These are phyloP conservation scores for Trichoderma parareesei DNA, from an alignment of 495 filamentous ascomycete species.

Conservation along the genomic window DNA sequence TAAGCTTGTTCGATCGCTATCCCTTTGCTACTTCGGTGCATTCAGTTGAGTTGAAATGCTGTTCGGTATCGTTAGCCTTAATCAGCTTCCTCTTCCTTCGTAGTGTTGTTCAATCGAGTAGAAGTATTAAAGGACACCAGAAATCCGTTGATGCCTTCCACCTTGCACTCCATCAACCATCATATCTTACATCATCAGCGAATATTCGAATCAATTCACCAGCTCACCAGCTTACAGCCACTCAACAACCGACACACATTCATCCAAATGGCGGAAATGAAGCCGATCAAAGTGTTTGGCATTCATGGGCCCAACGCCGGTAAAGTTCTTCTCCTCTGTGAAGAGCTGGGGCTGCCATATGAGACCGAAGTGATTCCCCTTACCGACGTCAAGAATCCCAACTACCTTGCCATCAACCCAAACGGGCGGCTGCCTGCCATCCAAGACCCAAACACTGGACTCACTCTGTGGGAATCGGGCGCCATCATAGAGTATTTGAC, in stretches of 20 bases:
- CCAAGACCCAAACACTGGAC: conserved; percentile 58
- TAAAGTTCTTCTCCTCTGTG: conserved; percentile 56
- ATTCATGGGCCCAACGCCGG: conserved; percentile 36
- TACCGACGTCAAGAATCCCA: conserved; percentile 47
- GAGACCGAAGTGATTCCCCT: conserved; percentile 32
- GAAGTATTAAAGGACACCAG: not conserved
- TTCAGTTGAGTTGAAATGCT: not conserved
- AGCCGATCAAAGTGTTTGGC: conserved; percentile 32
- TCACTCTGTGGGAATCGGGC: conserved; percentile 64
- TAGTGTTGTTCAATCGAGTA: not conserved
- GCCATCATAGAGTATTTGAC: conserved; percentile 67
- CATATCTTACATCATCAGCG: not conserved
- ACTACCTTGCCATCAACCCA: conserved; percentile 54
- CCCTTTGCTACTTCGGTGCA: conserved; percentile 1
- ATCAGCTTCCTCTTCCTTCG: conserved; percentile 3
- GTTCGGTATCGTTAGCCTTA: not conserved
- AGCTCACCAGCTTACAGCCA: conserved; percentile 1
- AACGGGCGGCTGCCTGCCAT: conserved; percentile 62
- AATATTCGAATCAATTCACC: not conserved
- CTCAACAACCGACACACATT: not conserved
- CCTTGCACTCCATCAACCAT: not conserved
- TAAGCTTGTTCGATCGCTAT: conserved; percentile 3
- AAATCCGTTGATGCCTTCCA: not conserved
- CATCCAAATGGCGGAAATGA: conserved; percentile 15
- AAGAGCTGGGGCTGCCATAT: conserved; percentile 55